Base-by-base conservation (phyloP, 805 yeast genomes). In the Candida koratica region DNA sequence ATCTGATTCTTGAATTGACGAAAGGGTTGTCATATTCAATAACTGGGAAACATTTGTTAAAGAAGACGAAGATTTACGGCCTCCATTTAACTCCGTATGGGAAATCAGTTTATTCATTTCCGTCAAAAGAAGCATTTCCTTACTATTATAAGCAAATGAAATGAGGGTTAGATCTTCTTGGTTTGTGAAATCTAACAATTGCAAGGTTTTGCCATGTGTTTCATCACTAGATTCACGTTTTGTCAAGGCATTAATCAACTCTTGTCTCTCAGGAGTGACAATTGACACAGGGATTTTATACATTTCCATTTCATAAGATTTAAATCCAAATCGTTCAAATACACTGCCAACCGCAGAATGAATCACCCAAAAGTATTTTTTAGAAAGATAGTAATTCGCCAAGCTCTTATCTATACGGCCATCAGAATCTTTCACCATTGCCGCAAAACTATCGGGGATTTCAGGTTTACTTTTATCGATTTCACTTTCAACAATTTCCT, bases 291-390 rank as follows among this genome's bases (percentile, higher is more conserved):
- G 68, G n/a, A 64, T 38, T 36, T 47, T 44, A 42, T 56, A 64
- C 32, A 64, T 56, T 28, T 62, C 64, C 9, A 60, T 19, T 0
- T 69, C 68, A 39, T 48, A 60, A 1, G 48, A 38, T 34, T 61
- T 60, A 51, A 73, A 83, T 0, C 89, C 95, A 44, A 81, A 75
- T 43, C 67, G 61, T 24, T 67, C 60, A 55, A 87, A 87, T 46
- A 71, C 84, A 20, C 67, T 71, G 11, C 84, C 90, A 14, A 84
- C 76, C 32, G 81, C 93, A 43, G 90, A 81, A 67, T 84, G 85
- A 34, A 86, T 66, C 26, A 45, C 48, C 71, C 71, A 66, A 32
- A 61, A 54, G 43, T 61, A 65, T 37, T 61, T 44, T 34, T 61
- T 60, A 25, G 60, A 41, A 43, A 64, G 48, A 37, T 61, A 57